A percentile compares a stretch with the other conserved stretches of the same genome.
Evolutionary conservation across 257 asterid species (phyloP).

Genomic region (Galeopsis tetrahit): DNA sequence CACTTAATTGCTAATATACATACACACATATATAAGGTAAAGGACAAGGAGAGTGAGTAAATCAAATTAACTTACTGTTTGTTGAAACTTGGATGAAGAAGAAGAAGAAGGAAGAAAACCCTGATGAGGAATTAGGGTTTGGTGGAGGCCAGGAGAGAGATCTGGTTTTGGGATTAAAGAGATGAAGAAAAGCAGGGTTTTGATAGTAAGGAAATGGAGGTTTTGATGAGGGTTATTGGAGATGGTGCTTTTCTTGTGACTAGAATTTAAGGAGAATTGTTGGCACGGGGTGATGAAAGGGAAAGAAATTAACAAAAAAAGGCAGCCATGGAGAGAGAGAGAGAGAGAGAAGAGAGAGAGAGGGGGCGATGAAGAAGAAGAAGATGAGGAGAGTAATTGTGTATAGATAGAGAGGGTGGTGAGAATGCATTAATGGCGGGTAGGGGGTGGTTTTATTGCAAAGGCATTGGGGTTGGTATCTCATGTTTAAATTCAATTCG

Average conservation of each 20-base stretch:
- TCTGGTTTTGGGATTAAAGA: conserved; percentile 41
- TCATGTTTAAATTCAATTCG: conserved; percentile 30
- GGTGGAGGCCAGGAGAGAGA: conserved; percentile 36
- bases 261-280: conserved; percentile 61
- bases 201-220: conserved; percentile 11
- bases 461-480: conserved; percentile 45
- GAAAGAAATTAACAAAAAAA: conserved; percentile 25
- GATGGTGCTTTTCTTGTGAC: conserved; percentile 68
- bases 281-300: conserved; percentile 36
- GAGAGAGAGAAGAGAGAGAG: conserved; percentile 26
- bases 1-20: neutral
- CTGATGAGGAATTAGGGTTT: conserved; percentile 39
- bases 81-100: conserved; percentile 3
- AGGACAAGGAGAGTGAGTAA: neutral
- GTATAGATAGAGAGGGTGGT: conserved; percentile 60
- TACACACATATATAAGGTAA: neutral
- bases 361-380: conserved; percentile 33
- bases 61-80: conserved; percentile 28
- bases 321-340: neutral
- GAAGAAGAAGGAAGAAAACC: conserved; percentile 23
- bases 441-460: conserved; percentile 58
- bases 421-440: conserved; percentile 81
- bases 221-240: conserved; percentile 27
- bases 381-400: conserved; percentile 58
- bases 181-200: conserved; percentile 9